Percentiles rank a stretch among this genome's conserved stretches.
These are phyloP conservation scores for Spizellomyces sp. DNA, from an alignment of 192 early-diverging fungal genomes.

Conservation along the genomic window DNA sequence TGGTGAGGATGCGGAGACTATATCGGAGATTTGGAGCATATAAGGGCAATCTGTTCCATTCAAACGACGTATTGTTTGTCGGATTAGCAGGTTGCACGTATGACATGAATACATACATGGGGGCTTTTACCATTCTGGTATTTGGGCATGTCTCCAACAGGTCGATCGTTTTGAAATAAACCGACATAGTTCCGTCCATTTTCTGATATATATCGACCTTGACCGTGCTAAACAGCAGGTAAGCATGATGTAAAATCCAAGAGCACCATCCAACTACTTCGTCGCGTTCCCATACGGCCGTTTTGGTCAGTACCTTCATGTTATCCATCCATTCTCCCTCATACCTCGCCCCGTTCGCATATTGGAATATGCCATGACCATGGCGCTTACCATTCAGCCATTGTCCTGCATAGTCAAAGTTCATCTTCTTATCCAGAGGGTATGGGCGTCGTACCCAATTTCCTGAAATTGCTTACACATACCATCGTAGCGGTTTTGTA, in stretches of 20 bases:
- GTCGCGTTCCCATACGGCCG: too few species aligned
- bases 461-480: not conserved
- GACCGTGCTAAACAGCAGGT: conserved; percentile 37
- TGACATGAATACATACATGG: not conserved
- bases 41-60: conserved; percentile 37
- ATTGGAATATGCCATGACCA: conserved; percentile 53
- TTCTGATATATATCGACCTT: conserved; percentile 46
- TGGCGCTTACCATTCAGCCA: conserved; percentile 51
- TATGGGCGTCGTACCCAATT: not conserved
- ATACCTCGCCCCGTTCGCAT: conserved; percentile 53
- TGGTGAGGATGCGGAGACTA: conserved; percentile 8
- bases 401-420: conserved; percentile 30
- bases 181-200: conserved; percentile 53
- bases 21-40: conserved; percentile 36
- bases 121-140: conserved; percentile 43
- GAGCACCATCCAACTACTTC: not conserved
- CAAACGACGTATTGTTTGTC: not conserved
- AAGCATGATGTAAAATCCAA: not conserved
- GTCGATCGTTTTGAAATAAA: conserved; percentile 46
- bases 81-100: not conserved
- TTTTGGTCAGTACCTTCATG: conserved; percentile 39
- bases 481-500: conserved; percentile 52
- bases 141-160: conserved; percentile 16
- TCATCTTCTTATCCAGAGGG: not conserved
- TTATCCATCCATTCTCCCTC: conserved; percentile 58